Evolutionary conservation across 805 yeast genomes (phyloP).

Genomic region (Schwanniomyces polymorphus): DNA sequence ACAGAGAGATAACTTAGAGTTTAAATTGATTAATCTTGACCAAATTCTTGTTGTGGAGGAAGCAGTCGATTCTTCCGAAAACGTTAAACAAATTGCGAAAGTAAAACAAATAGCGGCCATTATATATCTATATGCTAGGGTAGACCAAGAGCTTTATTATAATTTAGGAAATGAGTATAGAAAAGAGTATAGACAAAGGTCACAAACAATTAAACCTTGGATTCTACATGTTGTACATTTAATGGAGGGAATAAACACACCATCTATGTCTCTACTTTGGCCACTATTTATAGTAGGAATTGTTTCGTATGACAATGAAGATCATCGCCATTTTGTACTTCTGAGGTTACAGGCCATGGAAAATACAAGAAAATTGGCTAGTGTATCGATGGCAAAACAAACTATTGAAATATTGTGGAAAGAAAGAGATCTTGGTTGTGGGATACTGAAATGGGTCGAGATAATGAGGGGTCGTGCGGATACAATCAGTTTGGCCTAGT

Average conservation of each 20-base stretch:
- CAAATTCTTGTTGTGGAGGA: conserved; percentile 14
- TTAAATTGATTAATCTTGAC: conserved; percentile 17
- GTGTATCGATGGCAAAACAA: conserved; percentile 34
- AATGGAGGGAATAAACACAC: conserved; percentile 15
- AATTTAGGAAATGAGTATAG: neutral
- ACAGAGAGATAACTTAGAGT: conserved; percentile 19
- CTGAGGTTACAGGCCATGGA: conserved; percentile 33
- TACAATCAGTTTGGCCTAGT: conserved; percentile 38
- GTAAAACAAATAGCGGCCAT: conserved; percentile 1
- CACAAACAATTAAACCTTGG: neutral
- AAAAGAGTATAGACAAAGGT: conserved; percentile 6
- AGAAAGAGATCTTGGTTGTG: conserved; percentile 31
- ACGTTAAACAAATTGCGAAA: neutral
- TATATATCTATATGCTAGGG: conserved; percentile 1
- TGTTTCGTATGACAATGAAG: conserved; percentile 28
- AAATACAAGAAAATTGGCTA: conserved; percentile 33
- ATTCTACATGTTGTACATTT: neutral
- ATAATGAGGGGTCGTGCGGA: conserved; percentile 33
- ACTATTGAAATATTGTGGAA: conserved; percentile 40
- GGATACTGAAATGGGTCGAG: conserved; percentile 33
- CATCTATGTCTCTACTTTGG: conserved; percentile 39
- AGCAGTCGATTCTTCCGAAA: too few species aligned
- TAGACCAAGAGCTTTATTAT: conserved; percentile 3
- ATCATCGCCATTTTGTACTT: conserved; percentile 39
- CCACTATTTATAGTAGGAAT: conserved; percentile 41